phyloP scores from a whole-genome alignment of 495 filamentous ascomycete genomes.

The Lindgomyces ingoldianus region DNA sequence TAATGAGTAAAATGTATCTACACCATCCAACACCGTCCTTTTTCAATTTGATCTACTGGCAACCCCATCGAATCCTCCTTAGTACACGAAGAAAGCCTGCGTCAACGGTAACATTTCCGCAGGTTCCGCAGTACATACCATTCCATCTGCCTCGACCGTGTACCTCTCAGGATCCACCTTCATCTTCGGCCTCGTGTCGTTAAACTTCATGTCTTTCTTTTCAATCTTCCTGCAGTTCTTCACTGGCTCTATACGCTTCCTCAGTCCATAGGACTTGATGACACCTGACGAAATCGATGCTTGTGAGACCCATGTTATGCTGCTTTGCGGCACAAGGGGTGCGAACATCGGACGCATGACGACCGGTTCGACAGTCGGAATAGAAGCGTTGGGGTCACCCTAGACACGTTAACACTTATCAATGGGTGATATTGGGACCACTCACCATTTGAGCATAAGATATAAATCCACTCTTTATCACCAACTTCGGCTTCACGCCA shows the following conservation, averaged over 20 bases:
- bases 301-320: conserved; percentile 82
- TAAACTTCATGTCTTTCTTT: conserved; percentile 94
- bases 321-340: conserved; percentile 66
- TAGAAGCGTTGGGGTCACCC: conserved; percentile 93
- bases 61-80: conserved; percentile 23
- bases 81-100: conserved; percentile 82
- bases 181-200: conserved; percentile 87
- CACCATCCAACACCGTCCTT: too few relatives aligned
- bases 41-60: conserved; percentile 4
- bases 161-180: conserved; percentile 92
- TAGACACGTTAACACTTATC: conserved; percentile 39
- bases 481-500: conserved; percentile 78
- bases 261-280: conserved; percentile 70
- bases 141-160: conserved; percentile 83
- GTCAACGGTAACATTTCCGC: conserved; percentile 72
- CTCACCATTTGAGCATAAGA: conserved; percentile 80
- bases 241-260: conserved; percentile 80
- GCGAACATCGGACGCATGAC: conserved; percentile 88
- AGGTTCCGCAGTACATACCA: conserved; percentile 73
- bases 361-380: conserved; percentile 86
- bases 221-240: conserved; percentile 75
- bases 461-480: conserved; percentile 92
- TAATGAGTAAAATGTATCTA: too few relatives aligned
- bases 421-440: conserved; percentile 25
- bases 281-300: conserved; percentile 64